Conservation (phyloP, 768 basidiomycete genomes). For the Suillus subluteus region DNA sequence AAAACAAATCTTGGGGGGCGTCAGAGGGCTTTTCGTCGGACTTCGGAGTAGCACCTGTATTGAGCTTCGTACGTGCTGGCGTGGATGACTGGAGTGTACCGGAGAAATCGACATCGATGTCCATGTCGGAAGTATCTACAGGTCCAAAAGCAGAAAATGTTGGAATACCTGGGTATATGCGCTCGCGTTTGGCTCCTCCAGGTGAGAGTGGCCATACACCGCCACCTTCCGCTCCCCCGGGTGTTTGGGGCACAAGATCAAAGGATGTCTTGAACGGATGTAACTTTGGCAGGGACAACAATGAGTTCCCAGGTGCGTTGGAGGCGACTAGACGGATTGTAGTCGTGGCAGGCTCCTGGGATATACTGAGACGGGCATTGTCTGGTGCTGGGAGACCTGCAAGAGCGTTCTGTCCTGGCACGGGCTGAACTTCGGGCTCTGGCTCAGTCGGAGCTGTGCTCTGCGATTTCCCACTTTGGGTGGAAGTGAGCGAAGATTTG, state of each 20-base stretch:
- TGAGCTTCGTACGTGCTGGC: constrained; percentile 28
- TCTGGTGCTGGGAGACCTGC: constrained; percentile 64
- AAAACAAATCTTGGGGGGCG: constrained; percentile 43
- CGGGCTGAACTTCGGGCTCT: constrained; percentile 42
- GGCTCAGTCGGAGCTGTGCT: constrained; percentile 19
- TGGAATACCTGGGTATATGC: constrained; percentile 45
- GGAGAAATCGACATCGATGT: constrained; percentile 41
- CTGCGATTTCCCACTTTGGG: constrained; percentile 34
- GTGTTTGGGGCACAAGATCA: constrained; percentile 66
- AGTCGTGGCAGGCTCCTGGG: constrained; percentile 48
- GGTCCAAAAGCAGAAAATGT: constrained; percentile 35
- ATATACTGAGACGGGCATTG: constrained; percentile 64
- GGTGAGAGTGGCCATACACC: constrained; percentile 48
- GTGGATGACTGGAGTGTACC: constrained; percentile 28
- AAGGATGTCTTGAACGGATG: constrained; percentile 69
- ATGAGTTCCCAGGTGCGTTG: constrained; percentile 23
- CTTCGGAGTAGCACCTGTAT: constrained; percentile 30
- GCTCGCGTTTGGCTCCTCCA: constrained; percentile 22
- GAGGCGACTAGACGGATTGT: constrained; percentile 52
- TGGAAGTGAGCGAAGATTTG: constrained; percentile 24
- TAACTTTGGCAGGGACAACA: constrained; percentile 60
- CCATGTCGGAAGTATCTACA: constrained; percentile 36
- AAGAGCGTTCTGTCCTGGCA: constrained; percentile 62
- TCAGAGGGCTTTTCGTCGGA: constrained; percentile 36
- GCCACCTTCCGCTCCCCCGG: constrained; percentile 29